Evolutionary conservation across 2,329 filamentous ascomycete genomes (phyloP).

Genomic region (Penicillium sp.): DNA sequence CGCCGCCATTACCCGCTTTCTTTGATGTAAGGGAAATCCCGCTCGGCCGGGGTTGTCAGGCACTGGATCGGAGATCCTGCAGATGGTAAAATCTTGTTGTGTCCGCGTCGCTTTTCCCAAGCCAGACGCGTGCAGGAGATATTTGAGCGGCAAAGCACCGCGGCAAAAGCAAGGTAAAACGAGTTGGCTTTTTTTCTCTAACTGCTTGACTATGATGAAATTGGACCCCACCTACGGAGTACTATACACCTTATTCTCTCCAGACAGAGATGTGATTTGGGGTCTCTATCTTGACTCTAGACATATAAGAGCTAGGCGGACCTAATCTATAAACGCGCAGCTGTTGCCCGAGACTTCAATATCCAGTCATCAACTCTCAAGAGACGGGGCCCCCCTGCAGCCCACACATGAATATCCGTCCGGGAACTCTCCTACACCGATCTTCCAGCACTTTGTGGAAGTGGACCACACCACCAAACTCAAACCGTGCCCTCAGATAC

Average conservation of each 20-base stretch:
- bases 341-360: no score
- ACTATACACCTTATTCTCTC: no score
- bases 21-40: slow-evolving; percentile 20
- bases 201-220: background rate
- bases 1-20: background rate
- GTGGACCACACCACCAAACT: background rate
- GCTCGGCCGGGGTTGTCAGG: background rate
- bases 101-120: background rate
- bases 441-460: background rate
- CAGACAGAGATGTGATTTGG: no score
- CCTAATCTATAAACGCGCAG: no score
- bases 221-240: no score
- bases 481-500: background rate
- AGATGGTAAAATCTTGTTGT: slow-evolving; percentile 1
- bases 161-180: background rate
- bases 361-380: background rate
- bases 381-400: background rate
- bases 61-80: slow-evolving; percentile 15
- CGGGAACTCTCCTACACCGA: background rate
- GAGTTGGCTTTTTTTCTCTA: background rate
- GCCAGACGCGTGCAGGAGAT: background rate
- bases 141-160: background rate
- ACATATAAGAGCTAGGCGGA: no score
- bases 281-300: no score
- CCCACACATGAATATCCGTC: background rate